Conservation (phyloP, 192 early-diverging fungal species). For the Coemansia interrupta region DNA sequence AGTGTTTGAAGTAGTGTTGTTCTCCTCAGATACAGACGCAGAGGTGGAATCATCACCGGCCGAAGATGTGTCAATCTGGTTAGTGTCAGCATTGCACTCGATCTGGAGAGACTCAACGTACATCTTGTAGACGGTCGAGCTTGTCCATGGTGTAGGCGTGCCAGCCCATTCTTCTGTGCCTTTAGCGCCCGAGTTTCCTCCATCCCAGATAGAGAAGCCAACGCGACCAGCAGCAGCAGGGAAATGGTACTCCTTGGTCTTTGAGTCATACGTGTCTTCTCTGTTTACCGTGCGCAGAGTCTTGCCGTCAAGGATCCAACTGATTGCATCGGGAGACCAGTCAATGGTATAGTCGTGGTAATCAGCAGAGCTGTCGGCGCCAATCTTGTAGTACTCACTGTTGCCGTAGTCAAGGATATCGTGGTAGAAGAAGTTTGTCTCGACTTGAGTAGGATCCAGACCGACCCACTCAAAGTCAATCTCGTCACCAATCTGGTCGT, state of each 20-base stretch:
- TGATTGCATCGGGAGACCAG: conserved; percentile 55
- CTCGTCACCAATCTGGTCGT: conserved; percentile 57
- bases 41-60: not conserved
- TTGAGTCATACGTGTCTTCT: conserved; percentile 49
- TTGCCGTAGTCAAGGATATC: conserved; percentile 57
- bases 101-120: conserved; percentile 55
- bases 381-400: conserved; percentile 35
- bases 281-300: conserved; percentile 52
- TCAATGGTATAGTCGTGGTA: conserved; percentile 63
- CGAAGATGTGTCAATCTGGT: not conserved
- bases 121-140: conserved; percentile 52
- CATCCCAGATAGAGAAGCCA: conserved; percentile 67
- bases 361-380: conserved; percentile 38
- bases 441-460: conserved; percentile 48
- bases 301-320: conserved; percentile 60
- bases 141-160: conserved; percentile 55
- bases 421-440: conserved; percentile 66
- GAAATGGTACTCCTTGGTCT: conserved; percentile 42
- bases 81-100: conserved; percentile 33
- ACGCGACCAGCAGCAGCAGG: conserved; percentile 56
- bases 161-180: conserved; percentile 62
- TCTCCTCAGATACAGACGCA: not conserved
- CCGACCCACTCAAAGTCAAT: conserved; percentile 71
- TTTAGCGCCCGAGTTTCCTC: conserved; percentile 51
- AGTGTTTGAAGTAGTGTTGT: not conserved